Evolutionary conservation across 345 rosid species (phyloP).

Genomic region (Pugionium cornutum): DNA sequence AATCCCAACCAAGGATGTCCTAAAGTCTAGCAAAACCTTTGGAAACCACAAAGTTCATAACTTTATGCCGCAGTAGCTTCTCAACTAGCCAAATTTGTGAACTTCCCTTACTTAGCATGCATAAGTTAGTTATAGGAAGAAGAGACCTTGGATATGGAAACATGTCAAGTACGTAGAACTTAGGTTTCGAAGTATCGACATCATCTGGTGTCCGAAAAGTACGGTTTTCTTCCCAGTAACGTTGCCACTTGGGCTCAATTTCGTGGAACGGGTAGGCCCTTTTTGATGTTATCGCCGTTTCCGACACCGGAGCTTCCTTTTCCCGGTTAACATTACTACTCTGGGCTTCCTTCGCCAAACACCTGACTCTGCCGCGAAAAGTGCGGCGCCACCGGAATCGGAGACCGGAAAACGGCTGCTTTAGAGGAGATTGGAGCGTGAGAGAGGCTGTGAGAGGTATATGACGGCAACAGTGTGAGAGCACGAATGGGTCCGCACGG

Average conservation of each 20-base stretch:
- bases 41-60: slow-evolving; percentile 2
- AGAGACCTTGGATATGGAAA: slow-evolving; percentile 97
- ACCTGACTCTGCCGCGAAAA: slow-evolving; percentile 22
- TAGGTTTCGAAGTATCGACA: slow-evolving; percentile 77
- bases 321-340: slow-evolving; percentile 17
- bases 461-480: slow-evolving; percentile 30
- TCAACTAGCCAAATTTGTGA: slow-evolving; percentile 20
- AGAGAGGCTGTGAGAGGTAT: slow-evolving; percentile 9
- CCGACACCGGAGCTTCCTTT: slow-evolving; percentile 14
- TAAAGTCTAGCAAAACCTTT: neutral
- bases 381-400: slow-evolving; percentile 25
- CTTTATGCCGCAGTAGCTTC: neutral
- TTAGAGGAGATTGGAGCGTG: slow-evolving; percentile 31
- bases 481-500: slow-evolving; percentile 39
- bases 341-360: slow-evolving; percentile 12
- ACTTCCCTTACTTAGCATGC: neutral
- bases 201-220: slow-evolving; percentile 87
- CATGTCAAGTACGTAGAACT: slow-evolving; percentile 97
- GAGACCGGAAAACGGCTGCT: slow-evolving; percentile 28
- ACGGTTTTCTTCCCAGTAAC: slow-evolving; percentile 68
- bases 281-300: slow-evolving; percentile 39
- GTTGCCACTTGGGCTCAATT: slow-evolving; percentile 95
- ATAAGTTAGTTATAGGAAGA: neutral
- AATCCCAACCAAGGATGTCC: neutral
- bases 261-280: slow-evolving; percentile 84